Conservation (phyloP, 495 filamentous ascomycete genomes). For the Podospora tetraspora region DNA sequence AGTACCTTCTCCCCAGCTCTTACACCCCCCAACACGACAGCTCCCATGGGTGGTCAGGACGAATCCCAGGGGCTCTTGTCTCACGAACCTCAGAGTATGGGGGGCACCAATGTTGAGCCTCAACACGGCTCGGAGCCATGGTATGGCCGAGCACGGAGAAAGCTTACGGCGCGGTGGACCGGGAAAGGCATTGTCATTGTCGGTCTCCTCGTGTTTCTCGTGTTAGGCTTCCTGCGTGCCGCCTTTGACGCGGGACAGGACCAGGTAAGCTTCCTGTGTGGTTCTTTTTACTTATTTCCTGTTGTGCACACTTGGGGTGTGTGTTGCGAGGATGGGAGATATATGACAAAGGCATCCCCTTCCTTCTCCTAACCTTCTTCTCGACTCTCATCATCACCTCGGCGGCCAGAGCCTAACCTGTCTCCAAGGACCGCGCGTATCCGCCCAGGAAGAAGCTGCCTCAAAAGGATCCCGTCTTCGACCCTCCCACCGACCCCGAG, state of each 20-base stretch:
- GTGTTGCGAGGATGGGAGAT: not conserved
- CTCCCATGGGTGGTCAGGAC: slow-evolving; percentile 35
- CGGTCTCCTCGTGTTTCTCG: not conserved
- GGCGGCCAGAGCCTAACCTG: not conserved
- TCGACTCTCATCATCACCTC: not conserved
- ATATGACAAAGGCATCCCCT: not conserved
- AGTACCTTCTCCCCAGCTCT: slow-evolving; percentile 31
- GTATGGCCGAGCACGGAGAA: slow-evolving; percentile 24
- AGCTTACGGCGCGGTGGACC: slow-evolving; percentile 13
- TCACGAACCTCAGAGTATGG: slow-evolving; percentile 40
- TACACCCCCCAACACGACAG: not conserved
- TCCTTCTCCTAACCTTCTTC: not conserved
- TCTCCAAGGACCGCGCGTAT: not conserved
- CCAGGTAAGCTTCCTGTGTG: slow-evolving; percentile 25
- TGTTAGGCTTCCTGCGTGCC: not conserved
- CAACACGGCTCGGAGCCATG: slow-evolving; percentile 24
- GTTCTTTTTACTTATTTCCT: not conserved
- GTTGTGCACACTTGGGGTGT: not conserved
- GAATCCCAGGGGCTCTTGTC: slow-evolving; percentile 35
- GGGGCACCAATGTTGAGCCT: slow-evolving; percentile 8
- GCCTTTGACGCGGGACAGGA: slow-evolving; percentile 9
- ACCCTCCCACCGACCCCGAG: not conserved
- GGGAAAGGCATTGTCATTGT: not conserved
- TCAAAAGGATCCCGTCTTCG: not conserved
- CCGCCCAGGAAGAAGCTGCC: not conserved